Evolutionary conservation across 495 filamentous ascomycete species (phyloP).

Genomic region (Penicillium riverlandense): DNA sequence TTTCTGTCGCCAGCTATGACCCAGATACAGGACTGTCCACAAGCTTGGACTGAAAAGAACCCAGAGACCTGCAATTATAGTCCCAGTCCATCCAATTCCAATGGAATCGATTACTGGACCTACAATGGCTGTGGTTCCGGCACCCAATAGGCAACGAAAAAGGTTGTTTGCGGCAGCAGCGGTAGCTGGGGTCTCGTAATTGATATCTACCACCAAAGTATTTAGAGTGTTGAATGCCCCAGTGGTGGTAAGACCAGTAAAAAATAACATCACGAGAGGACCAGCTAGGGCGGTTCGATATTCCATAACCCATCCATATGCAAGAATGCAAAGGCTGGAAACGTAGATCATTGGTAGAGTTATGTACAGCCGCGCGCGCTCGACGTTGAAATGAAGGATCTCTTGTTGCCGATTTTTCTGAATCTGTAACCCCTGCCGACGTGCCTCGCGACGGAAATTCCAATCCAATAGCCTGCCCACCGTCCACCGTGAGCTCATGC

Average conservation of each 20-base stretch:
- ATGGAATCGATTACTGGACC: conserved; percentile 34
- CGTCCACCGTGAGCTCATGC: conserved; percentile 23
- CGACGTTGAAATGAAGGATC: conserved; percentile 29
- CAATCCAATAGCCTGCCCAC: conserved; percentile 34
- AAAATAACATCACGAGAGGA: conserved; percentile 33
- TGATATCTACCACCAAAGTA: conserved; percentile 39
- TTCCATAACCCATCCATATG: conserved; percentile 44
- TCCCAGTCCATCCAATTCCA: conserved; percentile 41
- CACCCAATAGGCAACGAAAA: conserved; percentile 36
- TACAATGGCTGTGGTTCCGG: conserved; percentile 32
- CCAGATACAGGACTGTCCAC: conserved; percentile 26
- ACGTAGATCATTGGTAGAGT: conserved; percentile 28
- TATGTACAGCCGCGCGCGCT: conserved; percentile 32
- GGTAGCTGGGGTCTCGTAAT: conserved; percentile 31
- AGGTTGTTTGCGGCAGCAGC: conserved; percentile 43
- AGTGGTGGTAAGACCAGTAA: conserved; percentile 23
- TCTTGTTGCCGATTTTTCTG: conserved; percentile 35
- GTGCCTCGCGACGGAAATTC: conserved; percentile 33
- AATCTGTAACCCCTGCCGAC: conserved; percentile 19
- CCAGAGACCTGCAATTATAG: conserved; percentile 30
- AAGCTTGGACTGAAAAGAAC: conserved; percentile 20
- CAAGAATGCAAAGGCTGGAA: conserved; percentile 19
- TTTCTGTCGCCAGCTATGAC: conserved; percentile 29
- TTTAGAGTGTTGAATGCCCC: conserved; percentile 24
- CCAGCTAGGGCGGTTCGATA: conserved; percentile 25